Conservation (phyloP, 257 asterid genomes). For the Prunella vulgaris region DNA sequence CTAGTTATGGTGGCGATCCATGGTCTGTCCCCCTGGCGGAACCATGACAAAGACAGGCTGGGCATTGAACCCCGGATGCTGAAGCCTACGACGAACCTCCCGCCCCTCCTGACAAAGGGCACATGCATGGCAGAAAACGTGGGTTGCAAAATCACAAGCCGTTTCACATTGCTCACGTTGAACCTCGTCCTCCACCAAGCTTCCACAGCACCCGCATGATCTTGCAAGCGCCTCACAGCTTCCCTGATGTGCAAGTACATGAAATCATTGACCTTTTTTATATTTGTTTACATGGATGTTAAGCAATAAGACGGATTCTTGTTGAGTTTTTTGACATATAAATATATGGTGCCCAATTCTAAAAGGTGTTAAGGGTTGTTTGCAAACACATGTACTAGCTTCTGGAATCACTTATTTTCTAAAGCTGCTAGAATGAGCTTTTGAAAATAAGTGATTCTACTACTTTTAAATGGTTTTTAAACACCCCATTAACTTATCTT, state of each 20-base stretch:
- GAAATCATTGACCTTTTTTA: not conserved
- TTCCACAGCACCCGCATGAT: slow-evolving; percentile 73
- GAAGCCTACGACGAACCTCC: slow-evolving; percentile 90
- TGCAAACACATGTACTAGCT: too few relatives aligned
- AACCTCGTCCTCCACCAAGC: slow-evolving; percentile 60
- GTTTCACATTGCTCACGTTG: slow-evolving; percentile 82
- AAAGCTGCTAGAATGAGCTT: too few relatives aligned
- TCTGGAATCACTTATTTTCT: too few relatives aligned
- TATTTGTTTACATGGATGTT: not conserved
- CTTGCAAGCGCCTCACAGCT: slow-evolving; percentile 65
- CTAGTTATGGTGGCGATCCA: slow-evolving; percentile 52
- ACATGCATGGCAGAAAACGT: slow-evolving; percentile 74
- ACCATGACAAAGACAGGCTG: slow-evolving; percentile 63
- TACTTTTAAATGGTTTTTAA: too few relatives aligned
- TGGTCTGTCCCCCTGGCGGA: slow-evolving; percentile 76
- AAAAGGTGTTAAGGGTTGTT: too few relatives aligned
- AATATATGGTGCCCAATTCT: not conserved
- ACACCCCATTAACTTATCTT: not conserved
- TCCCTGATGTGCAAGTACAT: slow-evolving; percentile 44
- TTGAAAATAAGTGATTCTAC: too few relatives aligned
- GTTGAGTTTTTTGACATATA: not conserved
- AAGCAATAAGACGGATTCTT: not conserved
- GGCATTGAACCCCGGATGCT: slow-evolving; percentile 73
- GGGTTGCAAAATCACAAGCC: slow-evolving; percentile 77
- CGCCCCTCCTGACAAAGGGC: slow-evolving; percentile 99